phyloP scores from a whole-genome alignment of 78 protist species.

The Dictyostelium citrinum region DNA sequence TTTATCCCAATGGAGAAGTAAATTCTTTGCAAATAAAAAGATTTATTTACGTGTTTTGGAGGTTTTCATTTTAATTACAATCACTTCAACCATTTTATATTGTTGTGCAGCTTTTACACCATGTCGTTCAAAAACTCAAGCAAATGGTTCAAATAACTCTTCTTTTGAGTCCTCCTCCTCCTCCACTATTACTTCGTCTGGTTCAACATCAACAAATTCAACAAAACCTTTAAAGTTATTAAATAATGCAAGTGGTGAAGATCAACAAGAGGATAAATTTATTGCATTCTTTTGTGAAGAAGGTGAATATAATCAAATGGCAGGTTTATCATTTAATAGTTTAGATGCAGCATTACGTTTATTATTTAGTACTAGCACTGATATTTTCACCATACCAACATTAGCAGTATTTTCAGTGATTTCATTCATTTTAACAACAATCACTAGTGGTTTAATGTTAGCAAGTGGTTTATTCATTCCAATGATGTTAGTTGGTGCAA shows the following conservation, averaged over 20 bases:
- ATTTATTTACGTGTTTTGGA: conserved; percentile 13
- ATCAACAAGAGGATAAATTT: background rate
- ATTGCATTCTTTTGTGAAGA: conserved; percentile 14
- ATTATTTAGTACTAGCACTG: conserved; percentile 43
- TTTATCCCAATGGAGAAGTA: conserved; percentile 19
- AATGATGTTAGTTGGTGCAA: conserved; percentile 88
- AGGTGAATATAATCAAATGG: conserved; percentile 88
- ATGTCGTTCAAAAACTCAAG: background rate
- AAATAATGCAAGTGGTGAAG: background rate
- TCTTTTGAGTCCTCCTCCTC: background rate
- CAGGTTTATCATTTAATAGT: conserved; percentile 81
- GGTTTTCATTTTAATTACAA: conserved; percentile 50
- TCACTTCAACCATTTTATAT: conserved; percentile 11
- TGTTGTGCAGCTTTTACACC: conserved; percentile 6
- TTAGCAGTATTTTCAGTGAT: conserved; percentile 66
- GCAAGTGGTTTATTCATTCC: conserved; percentile 94
- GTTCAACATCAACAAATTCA: background rate
- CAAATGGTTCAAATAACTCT: background rate
- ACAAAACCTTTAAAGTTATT: background rate
- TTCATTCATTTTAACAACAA: conserved; percentile 76
- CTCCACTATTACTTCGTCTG: background rate
- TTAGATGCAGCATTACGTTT: conserved; percentile 78
- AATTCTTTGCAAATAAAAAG: conserved; percentile 18
- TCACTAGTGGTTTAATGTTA: conserved; percentile 88
- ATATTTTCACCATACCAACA: conserved; percentile 65